phyloP scores from a whole-genome alignment of 805 yeast genomes.

The Myxozyma kluyveri region DNA sequence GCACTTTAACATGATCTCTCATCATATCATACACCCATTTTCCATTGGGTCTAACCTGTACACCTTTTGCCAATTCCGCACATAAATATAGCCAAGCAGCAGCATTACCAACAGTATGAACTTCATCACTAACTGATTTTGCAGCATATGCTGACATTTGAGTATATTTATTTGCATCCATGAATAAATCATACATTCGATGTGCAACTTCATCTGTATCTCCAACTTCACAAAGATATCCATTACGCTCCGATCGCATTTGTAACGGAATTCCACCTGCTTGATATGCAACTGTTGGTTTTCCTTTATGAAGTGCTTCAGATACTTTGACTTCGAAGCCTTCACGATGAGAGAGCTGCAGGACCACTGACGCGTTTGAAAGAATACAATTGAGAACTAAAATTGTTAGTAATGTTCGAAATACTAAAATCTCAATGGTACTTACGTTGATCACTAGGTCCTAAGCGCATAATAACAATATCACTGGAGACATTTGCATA shows the following conservation, averaged over 20 bases:
- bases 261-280: constrained; percentile 29
- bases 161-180: constrained; percentile 9
- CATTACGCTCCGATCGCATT: constrained; percentile 17
- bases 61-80: constrained; percentile 22
- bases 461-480: constrained; percentile 23
- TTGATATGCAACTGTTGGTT: constrained; percentile 23
- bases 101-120: constrained; percentile 25
- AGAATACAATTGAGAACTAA: constrained; percentile 24
- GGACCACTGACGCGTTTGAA: constrained; percentile 24
- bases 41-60: constrained; percentile 18
- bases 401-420: neutral
- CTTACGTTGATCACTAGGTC: constrained; percentile 28
- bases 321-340: constrained; percentile 31
- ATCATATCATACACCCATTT: constrained; percentile 27
- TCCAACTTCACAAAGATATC: constrained; percentile 22
- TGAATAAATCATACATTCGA: constrained; percentile 16
- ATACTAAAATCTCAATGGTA: neutral
- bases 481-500: constrained; percentile 22
- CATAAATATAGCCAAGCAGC: constrained; percentile 26
- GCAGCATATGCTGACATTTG: constrained; percentile 6
- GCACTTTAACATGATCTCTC: constrained; percentile 19
- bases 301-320: constrained; percentile 29
- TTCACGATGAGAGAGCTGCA: constrained; percentile 29
- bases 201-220: constrained; percentile 23
- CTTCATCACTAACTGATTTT: constrained; percentile 26